Evolutionary conservation across 1,139 yeast genomes (phyloP).

Genomic region (Geotrichum aggregatum): DNA sequence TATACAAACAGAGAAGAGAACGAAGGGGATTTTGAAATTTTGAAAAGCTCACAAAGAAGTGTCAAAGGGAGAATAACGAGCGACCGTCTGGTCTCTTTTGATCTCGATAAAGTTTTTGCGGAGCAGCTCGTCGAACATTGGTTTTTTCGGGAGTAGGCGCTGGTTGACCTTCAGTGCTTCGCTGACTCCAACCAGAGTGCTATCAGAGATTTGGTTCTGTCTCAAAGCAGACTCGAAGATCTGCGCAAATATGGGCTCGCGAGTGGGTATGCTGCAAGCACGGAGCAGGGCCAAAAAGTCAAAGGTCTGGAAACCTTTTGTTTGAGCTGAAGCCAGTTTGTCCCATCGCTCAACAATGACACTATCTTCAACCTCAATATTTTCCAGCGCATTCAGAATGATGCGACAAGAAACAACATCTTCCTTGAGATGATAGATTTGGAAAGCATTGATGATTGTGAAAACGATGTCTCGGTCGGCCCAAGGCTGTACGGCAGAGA

Average conservation of each 20-base stretch:
- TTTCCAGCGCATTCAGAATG: slow-evolving; percentile 68
- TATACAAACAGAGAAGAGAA: background rate
- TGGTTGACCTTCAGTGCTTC: slow-evolving; percentile 15
- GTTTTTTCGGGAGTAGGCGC: slow-evolving; percentile 12
- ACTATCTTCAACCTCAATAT: slow-evolving; percentile 52
- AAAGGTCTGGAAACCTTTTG: slow-evolving; percentile 62
- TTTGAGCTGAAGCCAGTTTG: slow-evolving; percentile 22
- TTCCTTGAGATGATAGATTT: slow-evolving; percentile 53
- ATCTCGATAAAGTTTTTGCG: slow-evolving; percentile 20
- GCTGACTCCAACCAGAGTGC: slow-evolving; percentile 8
- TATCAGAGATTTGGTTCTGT: slow-evolving; percentile 13
- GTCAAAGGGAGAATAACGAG: slow-evolving; percentile 9
- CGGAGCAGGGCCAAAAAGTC: slow-evolving; percentile 74
- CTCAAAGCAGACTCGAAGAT: slow-evolving; percentile 17
- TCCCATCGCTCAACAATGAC: slow-evolving; percentile 45
- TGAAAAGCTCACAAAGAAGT: background rate
- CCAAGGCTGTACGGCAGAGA: slow-evolving; percentile 69
- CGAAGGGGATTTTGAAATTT: background rate
- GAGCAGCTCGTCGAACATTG: slow-evolving; percentile 15
- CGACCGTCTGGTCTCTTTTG: slow-evolving; percentile 6
- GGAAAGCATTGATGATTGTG: slow-evolving; percentile 60
- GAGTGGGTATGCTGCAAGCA: slow-evolving; percentile 28
- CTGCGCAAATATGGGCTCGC: slow-evolving; percentile 19
- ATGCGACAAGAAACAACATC: slow-evolving; percentile 75
- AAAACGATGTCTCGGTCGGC: slow-evolving; percentile 60